Conservation (phyloP, 2,329 filamentous ascomycete species). For the Xylaria sp. region DNA sequence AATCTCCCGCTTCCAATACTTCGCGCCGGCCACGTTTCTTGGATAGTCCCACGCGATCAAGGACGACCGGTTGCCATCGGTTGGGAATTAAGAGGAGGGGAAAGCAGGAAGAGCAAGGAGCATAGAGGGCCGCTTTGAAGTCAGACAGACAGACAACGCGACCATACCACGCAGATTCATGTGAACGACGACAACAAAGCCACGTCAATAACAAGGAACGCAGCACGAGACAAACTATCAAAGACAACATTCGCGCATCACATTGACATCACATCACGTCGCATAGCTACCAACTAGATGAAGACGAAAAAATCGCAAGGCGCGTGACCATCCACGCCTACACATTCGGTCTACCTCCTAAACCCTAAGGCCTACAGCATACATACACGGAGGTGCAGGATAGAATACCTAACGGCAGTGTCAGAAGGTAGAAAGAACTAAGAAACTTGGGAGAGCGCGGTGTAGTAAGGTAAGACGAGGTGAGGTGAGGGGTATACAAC, state of each 20-base stretch:
- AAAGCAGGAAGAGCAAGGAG: background rate
- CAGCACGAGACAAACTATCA: conserved; percentile 14
- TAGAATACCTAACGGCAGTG: background rate
- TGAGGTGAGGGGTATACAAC: background rate
- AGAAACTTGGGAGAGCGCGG: background rate
- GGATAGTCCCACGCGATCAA: background rate
- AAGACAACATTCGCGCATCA: conserved; percentile 8
- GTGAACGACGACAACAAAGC: background rate
- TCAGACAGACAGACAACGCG: background rate
- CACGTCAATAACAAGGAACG: conserved; percentile 30
- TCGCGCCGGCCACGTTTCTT: background rate
- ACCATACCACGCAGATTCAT: background rate
- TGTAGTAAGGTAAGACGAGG: conserved; percentile 17
- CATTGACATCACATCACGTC: conserved; percentile 7
- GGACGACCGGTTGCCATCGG: background rate
- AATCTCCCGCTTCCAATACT: background rate
- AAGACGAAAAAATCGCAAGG: background rate
- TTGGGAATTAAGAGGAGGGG: background rate
- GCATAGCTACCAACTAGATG: background rate
- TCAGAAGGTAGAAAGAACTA: background rate
- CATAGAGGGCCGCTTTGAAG: background rate
- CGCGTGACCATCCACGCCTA: conserved; percentile 24
- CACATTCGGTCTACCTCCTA: background rate
- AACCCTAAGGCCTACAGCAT: background rate
- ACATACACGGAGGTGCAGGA: too few relatives aligned